Conservation (phyloP, 805 yeast genomes). For the Candida argentea region DNA sequence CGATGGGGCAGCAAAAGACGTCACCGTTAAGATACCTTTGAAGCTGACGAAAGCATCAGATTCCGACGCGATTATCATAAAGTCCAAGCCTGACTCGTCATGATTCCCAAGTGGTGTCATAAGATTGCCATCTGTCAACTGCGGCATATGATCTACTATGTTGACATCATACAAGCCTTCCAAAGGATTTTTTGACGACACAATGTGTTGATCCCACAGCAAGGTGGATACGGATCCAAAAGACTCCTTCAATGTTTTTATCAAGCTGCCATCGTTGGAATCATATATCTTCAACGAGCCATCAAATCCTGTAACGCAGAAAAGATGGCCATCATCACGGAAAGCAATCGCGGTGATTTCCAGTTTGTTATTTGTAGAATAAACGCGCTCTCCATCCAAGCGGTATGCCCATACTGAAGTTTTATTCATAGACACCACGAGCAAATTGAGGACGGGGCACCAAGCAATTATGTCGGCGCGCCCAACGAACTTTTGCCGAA, state of each 20-base stretch:
- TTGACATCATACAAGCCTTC: constrained; percentile 18
- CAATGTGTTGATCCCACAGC: constrained; percentile 8
- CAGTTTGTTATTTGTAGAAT: constrained; percentile 32
- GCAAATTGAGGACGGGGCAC: constrained; percentile 46
- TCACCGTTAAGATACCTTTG: constrained; percentile 19
- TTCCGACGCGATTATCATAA: constrained; percentile 16
- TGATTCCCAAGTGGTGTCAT: constrained; percentile 5
- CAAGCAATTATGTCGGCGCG: constrained; percentile 28
- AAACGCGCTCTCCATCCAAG: constrained; percentile 42
- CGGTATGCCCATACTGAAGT: constrained; percentile 43
- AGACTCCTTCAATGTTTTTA: constrained; percentile 12
- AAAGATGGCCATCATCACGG: constrained; percentile 26
- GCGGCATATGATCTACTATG: constrained; percentile 25
- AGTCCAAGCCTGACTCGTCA: constrained; percentile 12
- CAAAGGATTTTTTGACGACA: constrained; percentile 3
- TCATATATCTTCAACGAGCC: constrained; percentile 34
- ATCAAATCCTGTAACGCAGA: constrained; percentile 38
- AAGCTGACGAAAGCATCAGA: constrained; percentile 18
- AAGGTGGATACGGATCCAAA: constrained; percentile 11
- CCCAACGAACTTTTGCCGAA: constrained; percentile 10
- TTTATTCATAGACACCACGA: constrained; percentile 42
- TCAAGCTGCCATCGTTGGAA: constrained; percentile 35
- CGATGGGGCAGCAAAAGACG: constrained; percentile 7
- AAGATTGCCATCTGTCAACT: constrained; percentile 12
- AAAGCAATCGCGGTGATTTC: constrained; percentile 21